Percentiles rank a stretch among this genome's conserved stretches.
phyloP scores from a whole-genome alignment of 2,329 filamentous ascomycete species.

The Penicillium sp. region DNA sequence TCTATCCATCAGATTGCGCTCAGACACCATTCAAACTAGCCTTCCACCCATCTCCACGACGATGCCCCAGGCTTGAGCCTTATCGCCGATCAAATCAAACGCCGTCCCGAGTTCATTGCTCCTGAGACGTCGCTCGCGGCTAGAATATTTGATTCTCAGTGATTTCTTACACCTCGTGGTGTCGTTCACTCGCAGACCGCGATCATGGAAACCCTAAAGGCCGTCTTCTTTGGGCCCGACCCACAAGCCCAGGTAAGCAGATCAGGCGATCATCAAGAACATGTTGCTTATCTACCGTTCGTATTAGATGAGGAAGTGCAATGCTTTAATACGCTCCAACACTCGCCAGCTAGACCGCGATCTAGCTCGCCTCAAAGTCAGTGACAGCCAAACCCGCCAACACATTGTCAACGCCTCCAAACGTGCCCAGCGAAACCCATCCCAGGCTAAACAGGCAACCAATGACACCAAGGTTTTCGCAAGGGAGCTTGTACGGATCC shows the following conservation, averaged over 20 bases:
- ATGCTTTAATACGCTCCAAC: slow-evolving; percentile 83
- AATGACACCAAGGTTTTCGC: slow-evolving; percentile 87
- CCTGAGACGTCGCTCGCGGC: not conserved
- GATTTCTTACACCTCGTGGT: not conserved
- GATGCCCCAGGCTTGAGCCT: slow-evolving; percentile 7
- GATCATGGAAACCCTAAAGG: slow-evolving; percentile 81
- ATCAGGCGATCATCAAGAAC: not conserved
- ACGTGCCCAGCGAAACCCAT: slow-evolving; percentile 77
- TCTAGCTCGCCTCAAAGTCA: slow-evolving; percentile 73
- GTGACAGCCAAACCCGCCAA: slow-evolving; percentile 81
- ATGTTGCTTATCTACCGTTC: slow-evolving; percentile 10
- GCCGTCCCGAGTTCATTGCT: not conserved
- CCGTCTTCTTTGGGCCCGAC: slow-evolving; percentile 88
- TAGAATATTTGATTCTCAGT: not conserved
- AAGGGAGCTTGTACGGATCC: slow-evolving; percentile 78
- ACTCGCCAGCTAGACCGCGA: slow-evolving; percentile 94
- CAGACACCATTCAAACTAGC: not conserved
- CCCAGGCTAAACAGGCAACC: slow-evolving; percentile 75
- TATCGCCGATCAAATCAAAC: slow-evolving; percentile 8
- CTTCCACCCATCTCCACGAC: slow-evolving; percentile 7
- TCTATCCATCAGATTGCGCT: not conserved
- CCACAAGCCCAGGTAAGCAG: slow-evolving; percentile 81
- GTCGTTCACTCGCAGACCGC: not conserved
- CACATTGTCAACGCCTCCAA: slow-evolving; percentile 81
- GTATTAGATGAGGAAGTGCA: slow-evolving; percentile 87